phyloP scores from a whole-genome alignment of 768 basidiomycete species.

The Dioszegia aurantiaca region DNA sequence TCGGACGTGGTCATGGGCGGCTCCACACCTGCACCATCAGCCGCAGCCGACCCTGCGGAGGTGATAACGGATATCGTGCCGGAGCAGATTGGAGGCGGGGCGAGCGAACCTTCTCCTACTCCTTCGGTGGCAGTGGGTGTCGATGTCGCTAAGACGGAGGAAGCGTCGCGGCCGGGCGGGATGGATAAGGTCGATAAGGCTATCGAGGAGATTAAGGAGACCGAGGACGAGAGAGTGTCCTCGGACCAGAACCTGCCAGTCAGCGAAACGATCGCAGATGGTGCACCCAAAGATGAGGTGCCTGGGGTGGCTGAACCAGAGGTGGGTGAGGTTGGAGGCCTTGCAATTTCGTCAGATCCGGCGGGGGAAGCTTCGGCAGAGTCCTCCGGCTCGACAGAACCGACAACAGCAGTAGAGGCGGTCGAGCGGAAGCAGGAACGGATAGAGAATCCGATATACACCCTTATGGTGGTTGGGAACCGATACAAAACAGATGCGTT shows the following conservation, averaged over 20 bases:
- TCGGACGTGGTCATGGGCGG: slow-evolving; percentile 12
- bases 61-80: slow-evolving; percentile 31
- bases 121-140: slow-evolving; percentile 24
- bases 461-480: slow-evolving; percentile 85
- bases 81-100: slow-evolving; percentile 32
- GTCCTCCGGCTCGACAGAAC: neutral
- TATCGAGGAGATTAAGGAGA: slow-evolving; percentile 23
- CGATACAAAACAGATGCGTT: slow-evolving; percentile 91
- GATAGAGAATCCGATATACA: slow-evolving; percentile 47
- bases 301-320: neutral
- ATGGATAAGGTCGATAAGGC: slow-evolving; percentile 32
- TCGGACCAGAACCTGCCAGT: neutral
- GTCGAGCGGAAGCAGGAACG: slow-evolving; percentile 24
- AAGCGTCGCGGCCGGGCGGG: slow-evolving; percentile 30
- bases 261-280: neutral
- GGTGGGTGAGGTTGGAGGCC: slow-evolving; percentile 6
- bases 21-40: neutral
- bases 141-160: slow-evolving; percentile 23
- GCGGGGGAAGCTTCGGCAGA: neutral
- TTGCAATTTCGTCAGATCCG: neutral
- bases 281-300: neutral
- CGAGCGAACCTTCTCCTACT: slow-evolving; percentile 35
- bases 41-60: neutral
- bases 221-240: slow-evolving; percentile 7
- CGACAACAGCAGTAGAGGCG: neutral